These are phyloP conservation scores for Penicillium malachiteum DNA, from an alignment of 495 filamentous ascomycete genomes.

Conservation along the genomic window DNA sequence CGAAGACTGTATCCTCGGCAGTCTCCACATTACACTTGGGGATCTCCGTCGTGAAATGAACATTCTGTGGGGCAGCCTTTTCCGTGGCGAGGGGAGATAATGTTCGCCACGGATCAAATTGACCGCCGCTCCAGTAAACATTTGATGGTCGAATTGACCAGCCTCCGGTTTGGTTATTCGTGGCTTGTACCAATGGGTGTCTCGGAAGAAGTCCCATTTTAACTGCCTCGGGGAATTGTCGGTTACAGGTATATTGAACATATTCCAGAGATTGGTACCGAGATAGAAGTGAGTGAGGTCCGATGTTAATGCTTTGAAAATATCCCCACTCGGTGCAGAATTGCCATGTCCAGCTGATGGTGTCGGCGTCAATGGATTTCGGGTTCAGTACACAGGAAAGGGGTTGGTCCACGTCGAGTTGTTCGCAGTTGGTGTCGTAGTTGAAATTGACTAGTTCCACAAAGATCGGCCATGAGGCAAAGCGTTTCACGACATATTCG, in stretches of 20 bases:
- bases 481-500: constrained; percentile 43
- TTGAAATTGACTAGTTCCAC: constrained; percentile 42
- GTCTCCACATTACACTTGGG: constrained; percentile 49
- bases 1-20: constrained; percentile 43
- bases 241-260: constrained; percentile 51
- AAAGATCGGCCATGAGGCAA: constrained; percentile 47
- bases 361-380: constrained; percentile 31
- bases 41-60: constrained; percentile 37
- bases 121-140: constrained; percentile 52
- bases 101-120: constrained; percentile 61
- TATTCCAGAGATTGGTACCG: constrained; percentile 51
- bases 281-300: constrained; percentile 48
- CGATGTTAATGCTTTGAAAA: constrained; percentile 54
- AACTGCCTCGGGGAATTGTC: constrained; percentile 50
- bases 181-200: constrained; percentile 32
- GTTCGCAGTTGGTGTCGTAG: constrained; percentile 39
- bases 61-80: constrained; percentile 37
- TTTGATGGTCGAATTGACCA: constrained; percentile 61
- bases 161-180: constrained; percentile 51
- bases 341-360: constrained; percentile 59
- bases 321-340: constrained; percentile 61
- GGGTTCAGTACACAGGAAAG: constrained; percentile 42
- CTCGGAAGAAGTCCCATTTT: constrained; percentile 43
- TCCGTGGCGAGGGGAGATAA: constrained; percentile 49
- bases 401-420: constrained; percentile 26